These are phyloP conservation scores for Pseudomassariella vexata DNA, from an alignment of 2,329 filamentous ascomycete genomes.

Conservation along the genomic window DNA sequence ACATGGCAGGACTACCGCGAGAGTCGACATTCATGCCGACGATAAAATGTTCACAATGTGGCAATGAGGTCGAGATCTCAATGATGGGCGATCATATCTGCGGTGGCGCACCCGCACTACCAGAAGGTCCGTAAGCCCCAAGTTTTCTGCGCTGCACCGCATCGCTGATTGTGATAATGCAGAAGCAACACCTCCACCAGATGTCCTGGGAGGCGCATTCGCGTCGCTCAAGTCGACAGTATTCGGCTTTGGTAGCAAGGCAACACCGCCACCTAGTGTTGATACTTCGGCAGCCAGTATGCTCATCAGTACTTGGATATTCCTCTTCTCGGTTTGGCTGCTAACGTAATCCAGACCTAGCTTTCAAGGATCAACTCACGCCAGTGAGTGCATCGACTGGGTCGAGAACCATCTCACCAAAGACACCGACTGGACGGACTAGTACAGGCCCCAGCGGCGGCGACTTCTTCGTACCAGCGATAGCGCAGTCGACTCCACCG, in stretches of 20 bases:
- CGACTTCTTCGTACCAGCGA: constrained; percentile 40
- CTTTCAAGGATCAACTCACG: constrained; percentile 54
- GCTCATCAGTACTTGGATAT: constrained; percentile 17
- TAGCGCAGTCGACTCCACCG: constrained; percentile 36
- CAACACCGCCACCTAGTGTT: constrained; percentile 43
- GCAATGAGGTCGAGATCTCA: constrained; percentile 72
- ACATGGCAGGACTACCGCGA: constrained; percentile 44
- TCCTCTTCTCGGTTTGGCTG: background rate
- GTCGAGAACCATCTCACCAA: constrained; percentile 58
- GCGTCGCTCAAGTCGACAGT: constrained; percentile 29
- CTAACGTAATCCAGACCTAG: constrained; percentile 36
- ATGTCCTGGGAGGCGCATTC: constrained; percentile 28
- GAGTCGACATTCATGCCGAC: constrained; percentile 70
- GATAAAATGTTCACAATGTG: constrained; percentile 83
- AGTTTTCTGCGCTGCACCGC: background rate
- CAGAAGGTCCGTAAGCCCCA: constrained; percentile 33
- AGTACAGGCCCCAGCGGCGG: constrained; percentile 35
- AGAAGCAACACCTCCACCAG: constrained; percentile 14
- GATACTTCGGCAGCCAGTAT: constrained; percentile 54
- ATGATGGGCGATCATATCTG: constrained; percentile 84
- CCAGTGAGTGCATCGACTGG: constrained; percentile 56
- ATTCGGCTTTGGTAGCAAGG: constrained; percentile 35
- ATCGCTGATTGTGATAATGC: background rate
- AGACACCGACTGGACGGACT: constrained; percentile 43
- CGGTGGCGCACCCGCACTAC: constrained; percentile 34